phyloP scores from a whole-genome alignment of 768 basidiomycete species.

The Suillus brevipes region DNA sequence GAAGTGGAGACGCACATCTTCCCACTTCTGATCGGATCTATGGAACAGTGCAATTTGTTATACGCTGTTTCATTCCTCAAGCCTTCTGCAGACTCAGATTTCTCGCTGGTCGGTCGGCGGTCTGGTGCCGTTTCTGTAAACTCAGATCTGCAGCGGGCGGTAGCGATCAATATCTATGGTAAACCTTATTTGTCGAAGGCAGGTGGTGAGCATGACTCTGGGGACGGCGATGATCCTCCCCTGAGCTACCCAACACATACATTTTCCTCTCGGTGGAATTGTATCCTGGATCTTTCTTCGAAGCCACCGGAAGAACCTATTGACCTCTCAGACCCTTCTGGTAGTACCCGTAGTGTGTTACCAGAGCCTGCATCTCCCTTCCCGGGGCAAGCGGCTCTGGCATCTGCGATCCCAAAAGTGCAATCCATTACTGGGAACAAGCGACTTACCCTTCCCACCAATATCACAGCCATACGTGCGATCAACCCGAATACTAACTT shows the following conservation, averaged over 20 bases:
- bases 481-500: constrained; percentile 18
- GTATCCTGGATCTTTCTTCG: constrained; percentile 74
- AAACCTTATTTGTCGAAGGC: constrained; percentile 52
- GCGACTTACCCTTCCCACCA: constrained; percentile 50
- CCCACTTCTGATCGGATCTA: constrained; percentile 67
- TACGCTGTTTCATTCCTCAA: constrained; percentile 85
- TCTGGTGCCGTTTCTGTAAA: constrained; percentile 30
- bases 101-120: constrained; percentile 36
- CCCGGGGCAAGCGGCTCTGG: constrained; percentile 41
- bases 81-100: constrained; percentile 56
- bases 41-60: constrained; percentile 85
- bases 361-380: constrained; percentile 84
- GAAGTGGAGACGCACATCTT: constrained; percentile 51
- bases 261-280: constrained; percentile 90
- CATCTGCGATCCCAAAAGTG: constrained; percentile 16
- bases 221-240: constrained; percentile 17
- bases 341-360: constrained; percentile 41
- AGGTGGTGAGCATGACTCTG: constrained; percentile 17
- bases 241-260: constrained; percentile 62
- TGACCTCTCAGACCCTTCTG: constrained; percentile 18
- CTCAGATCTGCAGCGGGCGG: constrained; percentile 66
- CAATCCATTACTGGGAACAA: constrained; percentile 56
- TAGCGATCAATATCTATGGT: constrained; percentile 78
- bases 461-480: constrained; percentile 32
- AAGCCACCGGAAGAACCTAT: constrained; percentile 24